phyloP scores from a whole-genome alignment of 345 rosid genomes.

The Carallia pectinifolia region DNA sequence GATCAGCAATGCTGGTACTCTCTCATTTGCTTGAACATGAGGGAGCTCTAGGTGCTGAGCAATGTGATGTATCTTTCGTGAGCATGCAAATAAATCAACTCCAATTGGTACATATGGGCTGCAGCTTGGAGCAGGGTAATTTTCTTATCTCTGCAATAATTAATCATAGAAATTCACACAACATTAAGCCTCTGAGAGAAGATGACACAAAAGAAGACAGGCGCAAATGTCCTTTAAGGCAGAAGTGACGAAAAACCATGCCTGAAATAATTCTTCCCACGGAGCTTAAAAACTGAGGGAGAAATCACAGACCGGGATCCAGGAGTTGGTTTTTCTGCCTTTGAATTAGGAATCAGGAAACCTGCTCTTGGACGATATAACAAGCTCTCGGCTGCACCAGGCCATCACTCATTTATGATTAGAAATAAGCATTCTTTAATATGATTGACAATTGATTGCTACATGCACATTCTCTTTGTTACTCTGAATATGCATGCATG shows the following conservation, averaged over 20 bases:
- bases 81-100: conserved; percentile 59
- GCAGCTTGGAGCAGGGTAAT: conserved; percentile 54
- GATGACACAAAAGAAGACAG: not conserved
- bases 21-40: conserved; percentile 33
- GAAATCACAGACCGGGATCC: conserved; percentile 67
- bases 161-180: not conserved
- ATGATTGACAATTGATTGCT: not conserved
- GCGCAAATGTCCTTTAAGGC: not conserved
- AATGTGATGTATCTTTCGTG: conserved; percentile 64
- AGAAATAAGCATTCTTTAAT: not conserved
- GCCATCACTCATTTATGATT: conserved; percentile 5
- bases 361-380: conserved; percentile 68
- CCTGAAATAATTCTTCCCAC: conserved; percentile 70
- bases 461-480: no score
- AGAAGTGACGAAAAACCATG: conserved; percentile 11
- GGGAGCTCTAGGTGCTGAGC: conserved; percentile 81
- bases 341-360: conserved; percentile 43
- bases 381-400: conserved; percentile 54
- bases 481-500: no score
- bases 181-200: no score
- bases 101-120: conserved; percentile 71
- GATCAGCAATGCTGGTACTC: conserved; percentile 54
- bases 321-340: conserved; percentile 46
- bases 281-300: conserved; percentile 69
- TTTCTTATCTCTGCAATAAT: conserved; percentile 61